These are phyloP conservation scores for Zymoseptoria pseudotritici DNA, from an alignment of 2,329 filamentous ascomycete genomes.

Conservation along the genomic window DNA sequence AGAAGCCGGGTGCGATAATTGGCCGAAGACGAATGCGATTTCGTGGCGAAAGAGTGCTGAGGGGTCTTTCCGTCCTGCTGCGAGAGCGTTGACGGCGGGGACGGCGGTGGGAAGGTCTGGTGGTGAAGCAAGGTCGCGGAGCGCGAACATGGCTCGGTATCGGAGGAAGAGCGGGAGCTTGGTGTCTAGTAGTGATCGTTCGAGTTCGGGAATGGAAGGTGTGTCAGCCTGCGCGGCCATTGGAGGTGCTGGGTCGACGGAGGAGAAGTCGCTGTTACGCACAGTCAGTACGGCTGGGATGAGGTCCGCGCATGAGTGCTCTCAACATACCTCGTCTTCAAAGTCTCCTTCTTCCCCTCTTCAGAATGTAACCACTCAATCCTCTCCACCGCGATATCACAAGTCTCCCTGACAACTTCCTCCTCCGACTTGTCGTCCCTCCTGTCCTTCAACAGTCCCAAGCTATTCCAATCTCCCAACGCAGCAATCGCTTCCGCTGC, in stretches of 20 bases:
- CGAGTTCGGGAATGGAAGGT: slow-evolving; percentile 65
- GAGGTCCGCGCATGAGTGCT: background rate
- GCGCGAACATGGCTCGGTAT: slow-evolving; percentile 96
- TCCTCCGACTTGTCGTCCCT: slow-evolving; percentile 70
- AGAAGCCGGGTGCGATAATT: slow-evolving; percentile 91
- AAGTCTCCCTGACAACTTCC: slow-evolving; percentile 84
- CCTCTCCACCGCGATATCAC: slow-evolving; percentile 89
- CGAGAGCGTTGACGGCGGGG: slow-evolving; percentile 77
- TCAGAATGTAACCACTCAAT: slow-evolving; percentile 88
- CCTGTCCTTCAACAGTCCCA: slow-evolving; percentile 65
- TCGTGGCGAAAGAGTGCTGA: slow-evolving; percentile 96
- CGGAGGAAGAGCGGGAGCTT: slow-evolving; percentile 75
- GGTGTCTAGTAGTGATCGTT: slow-evolving; percentile 70
- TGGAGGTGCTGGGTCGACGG: slow-evolving; percentile 89
- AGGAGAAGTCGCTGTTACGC: slow-evolving; percentile 72
- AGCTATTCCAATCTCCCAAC: slow-evolving; percentile 64
- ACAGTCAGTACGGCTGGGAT: background rate
- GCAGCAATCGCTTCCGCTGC: slow-evolving; percentile 92
- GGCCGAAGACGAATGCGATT: slow-evolving; percentile 96
- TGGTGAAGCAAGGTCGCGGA: slow-evolving; percentile 89
- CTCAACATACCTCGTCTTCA: slow-evolving; percentile 65
- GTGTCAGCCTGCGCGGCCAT: slow-evolving; percentile 55
- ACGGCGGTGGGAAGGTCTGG: slow-evolving; percentile 83
- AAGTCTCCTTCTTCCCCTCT: slow-evolving; percentile 62
- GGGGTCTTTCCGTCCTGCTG: slow-evolving; percentile 73